Evolutionary conservation across 208 protist species (phyloP), one percentile per base, ranked within the genome.

Genomic region (Leishmania guyanensis): DNA sequence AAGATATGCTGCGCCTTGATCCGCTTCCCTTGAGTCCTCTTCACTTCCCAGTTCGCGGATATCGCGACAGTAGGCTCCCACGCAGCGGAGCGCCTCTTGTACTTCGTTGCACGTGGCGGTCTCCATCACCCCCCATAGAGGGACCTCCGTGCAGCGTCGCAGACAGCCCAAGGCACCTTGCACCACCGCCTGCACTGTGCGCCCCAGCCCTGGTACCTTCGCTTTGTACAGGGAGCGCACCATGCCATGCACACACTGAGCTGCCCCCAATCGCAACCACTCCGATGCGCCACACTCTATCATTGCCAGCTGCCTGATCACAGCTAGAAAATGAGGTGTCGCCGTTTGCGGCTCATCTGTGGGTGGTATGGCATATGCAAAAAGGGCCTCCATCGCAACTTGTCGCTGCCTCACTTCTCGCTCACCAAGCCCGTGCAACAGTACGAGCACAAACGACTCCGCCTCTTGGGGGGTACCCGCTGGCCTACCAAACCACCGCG

Each of bases 361-460:
- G 50, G 58, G 79, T 50, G 68, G 84, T 22, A 75, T 43, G n/a
- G 76, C 70, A 50, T 80, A 88, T 0, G 60, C 81, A 17, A 75
- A 33, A 5, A 88, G 81, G 22, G 71, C 75, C 54, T 85, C 84
- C 43, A 26, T 64, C 46, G 81, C 80, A 46, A 79, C 46, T 39
- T 71, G 70, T n/a, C 84, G 84, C 36, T 74, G 29, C 10, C 72
- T 54, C 17, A 48, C 75, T 17, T 77, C 54, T n/a, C 48, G 36
- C 22, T 77, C 48, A 17, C 81, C 76, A 22, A 84, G 75, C 6
- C 78, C 46, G 46, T 50, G 33, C 5, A 84, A 62, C 68, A 84
- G 71, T 4, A 80, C 68, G 2, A 14, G 20, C 62, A 64, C 65
- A n/a, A 80, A 68, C 46, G 12, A 43, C 60, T 65, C 70, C 3